Percentiles rank a stretch among this genome's conserved stretches.
Evolutionary conservation across 345 rosid genomes (phyloP).

Genomic region (Limnanthes douglasii): DNA sequence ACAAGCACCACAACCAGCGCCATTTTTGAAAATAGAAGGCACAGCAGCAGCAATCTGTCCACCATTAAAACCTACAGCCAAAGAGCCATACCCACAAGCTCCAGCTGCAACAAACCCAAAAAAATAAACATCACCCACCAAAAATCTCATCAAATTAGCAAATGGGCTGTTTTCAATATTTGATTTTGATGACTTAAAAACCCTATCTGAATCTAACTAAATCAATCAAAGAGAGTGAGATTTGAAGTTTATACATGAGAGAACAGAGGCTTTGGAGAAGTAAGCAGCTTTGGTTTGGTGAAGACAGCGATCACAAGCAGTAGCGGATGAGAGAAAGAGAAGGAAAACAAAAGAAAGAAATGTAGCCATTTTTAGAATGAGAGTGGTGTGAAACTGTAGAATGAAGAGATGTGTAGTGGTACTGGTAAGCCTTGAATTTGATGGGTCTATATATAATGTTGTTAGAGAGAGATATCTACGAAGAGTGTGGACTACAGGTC

Average conservation of each 20-base stretch:
- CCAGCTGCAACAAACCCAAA: conserved; percentile 43
- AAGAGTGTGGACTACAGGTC: too few relatives aligned
- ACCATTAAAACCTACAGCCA: conserved; percentile 41
- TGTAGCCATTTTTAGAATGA: conserved; percentile 30
- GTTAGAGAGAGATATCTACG: too few relatives aligned
- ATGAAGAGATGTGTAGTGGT: too few relatives aligned
- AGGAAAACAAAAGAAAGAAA: conserved; percentile 14
- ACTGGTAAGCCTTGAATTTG: too few relatives aligned
- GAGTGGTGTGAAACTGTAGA: too few relatives aligned
- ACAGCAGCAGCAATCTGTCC: conserved; percentile 66
- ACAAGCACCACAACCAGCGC: conserved; percentile 88
- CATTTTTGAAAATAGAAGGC: conserved; percentile 67
- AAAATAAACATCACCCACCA: conserved; percentile 13
- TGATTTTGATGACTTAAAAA: neutral
- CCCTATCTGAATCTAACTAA: conserved; percentile 3
- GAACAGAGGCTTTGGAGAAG: conserved; percentile 52
- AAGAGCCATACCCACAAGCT: conserved; percentile 79
- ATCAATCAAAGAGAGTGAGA: neutral
- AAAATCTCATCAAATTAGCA: conserved; percentile 7
- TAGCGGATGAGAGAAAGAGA: conserved; percentile 24
- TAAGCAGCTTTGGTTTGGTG: conserved; percentile 56
- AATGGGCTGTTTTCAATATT: conserved; percentile 14
- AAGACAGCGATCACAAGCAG: conserved; percentile 81
- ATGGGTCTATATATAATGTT: too few relatives aligned
- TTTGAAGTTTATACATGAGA: conserved; percentile 33